These are phyloP conservation scores for Tubosaeta sp. DNA, from an alignment of 768 basidiomycete species.

Conservation along the genomic window DNA sequence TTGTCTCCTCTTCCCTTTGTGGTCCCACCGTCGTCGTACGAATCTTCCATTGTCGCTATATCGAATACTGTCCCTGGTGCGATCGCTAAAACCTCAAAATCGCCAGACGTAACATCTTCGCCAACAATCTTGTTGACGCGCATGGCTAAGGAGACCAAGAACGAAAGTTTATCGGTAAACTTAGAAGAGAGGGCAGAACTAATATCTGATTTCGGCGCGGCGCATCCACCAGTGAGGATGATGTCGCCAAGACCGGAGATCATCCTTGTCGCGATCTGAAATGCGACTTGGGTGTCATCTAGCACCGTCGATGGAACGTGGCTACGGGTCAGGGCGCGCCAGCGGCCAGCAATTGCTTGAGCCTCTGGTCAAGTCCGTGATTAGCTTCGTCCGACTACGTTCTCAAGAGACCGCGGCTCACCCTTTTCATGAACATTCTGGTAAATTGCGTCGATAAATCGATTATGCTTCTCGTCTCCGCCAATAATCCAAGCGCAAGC, in stretches of 20 bases:
- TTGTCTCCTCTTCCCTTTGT: conserved; percentile 1
- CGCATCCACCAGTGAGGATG: conserved; percentile 27
- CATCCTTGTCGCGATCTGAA: conserved; percentile 22
- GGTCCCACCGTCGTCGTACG: conserved; percentile 26
- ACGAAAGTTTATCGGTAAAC: conserved; percentile 41
- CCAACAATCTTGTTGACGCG: conserved; percentile 40
- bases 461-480: conserved; percentile 21
- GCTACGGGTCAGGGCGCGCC: conserved; percentile 39
- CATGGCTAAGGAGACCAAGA: conserved; percentile 43
- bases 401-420: conserved; percentile 15
- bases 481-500: conserved; percentile 27
- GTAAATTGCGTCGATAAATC: conserved; percentile 30
- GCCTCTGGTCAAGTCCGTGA: conserved; percentile 30
- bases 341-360: conserved; percentile 41
- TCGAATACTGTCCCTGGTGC: conserved; percentile 25
- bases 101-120: conserved; percentile 30
- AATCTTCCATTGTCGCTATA: conserved; percentile 27
- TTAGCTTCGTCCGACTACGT: not conserved
- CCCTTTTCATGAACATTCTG: conserved; percentile 33
- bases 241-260: conserved; percentile 27
- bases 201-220: conserved; percentile 22
- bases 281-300: conserved; percentile 21
- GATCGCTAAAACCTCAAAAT: conserved; percentile 29
- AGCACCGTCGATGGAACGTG: conserved; percentile 24
- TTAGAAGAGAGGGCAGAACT: conserved; percentile 37